These are phyloP conservation scores for Helenozyma baotianmanensis DNA, from an alignment of 805 yeast genomes.

Conservation along the genomic window DNA sequence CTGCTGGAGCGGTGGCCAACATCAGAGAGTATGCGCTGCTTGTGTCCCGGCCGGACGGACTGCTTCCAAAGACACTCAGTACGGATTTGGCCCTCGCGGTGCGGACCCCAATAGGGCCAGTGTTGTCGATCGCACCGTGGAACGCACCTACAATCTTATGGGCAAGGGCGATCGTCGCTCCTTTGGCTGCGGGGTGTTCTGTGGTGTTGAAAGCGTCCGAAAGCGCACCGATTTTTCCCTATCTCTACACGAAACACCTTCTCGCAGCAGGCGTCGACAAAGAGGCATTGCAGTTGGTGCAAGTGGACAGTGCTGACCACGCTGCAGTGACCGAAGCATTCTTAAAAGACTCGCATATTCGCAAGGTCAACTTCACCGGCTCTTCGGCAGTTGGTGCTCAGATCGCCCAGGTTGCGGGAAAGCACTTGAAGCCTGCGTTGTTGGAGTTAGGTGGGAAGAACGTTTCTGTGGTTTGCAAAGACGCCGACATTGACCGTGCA, in stretches of 20 bases:
- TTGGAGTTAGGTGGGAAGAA: conserved; percentile 47
- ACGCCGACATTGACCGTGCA: conserved; percentile 31
- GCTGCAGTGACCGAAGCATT: conserved; percentile 20
- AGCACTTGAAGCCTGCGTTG: conserved; percentile 35
- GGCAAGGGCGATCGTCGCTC: conserved; percentile 37
- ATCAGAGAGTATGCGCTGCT: conserved; percentile 9
- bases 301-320: conserved; percentile 24
- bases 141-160: conserved; percentile 43
- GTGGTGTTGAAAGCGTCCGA: conserved; percentile 41
- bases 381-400: conserved; percentile 36
- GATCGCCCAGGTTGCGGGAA: conserved; percentile 35
- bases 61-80: conserved; percentile 8
- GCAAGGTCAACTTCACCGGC: conserved; percentile 44
- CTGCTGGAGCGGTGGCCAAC: conserved; percentile 6
- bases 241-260: conserved; percentile 29
- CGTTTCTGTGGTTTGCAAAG: conserved; percentile 27
- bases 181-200: conserved; percentile 47
- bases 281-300: conserved; percentile 31
- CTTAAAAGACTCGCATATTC: conserved; percentile 22
- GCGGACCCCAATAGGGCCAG: conserved; percentile 42
- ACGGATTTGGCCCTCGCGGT: conserved; percentile 24
- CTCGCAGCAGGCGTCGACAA: conserved; percentile 37
- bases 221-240: conserved; percentile 29
- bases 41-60: conserved; percentile 15
- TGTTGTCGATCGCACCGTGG: conserved; percentile 45